Conservation (phyloP, 306 rosid genomes). For the Acacia acuminata region DNA sequence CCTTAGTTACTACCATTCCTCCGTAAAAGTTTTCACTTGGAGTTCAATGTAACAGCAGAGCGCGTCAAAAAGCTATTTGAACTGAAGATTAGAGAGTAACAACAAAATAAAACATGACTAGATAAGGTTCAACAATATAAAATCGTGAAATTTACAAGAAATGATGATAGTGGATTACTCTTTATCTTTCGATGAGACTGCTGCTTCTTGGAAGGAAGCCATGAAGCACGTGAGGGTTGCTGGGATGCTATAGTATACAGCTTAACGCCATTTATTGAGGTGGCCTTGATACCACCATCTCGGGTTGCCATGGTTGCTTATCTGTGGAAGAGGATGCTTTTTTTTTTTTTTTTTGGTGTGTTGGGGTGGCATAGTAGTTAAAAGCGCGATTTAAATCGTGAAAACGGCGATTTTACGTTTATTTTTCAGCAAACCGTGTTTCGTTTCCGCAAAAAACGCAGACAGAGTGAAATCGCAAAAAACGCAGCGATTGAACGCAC, state of each 20-base stretch:
- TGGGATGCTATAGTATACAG: conserved; percentile 74
- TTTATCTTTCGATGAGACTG: conserved; percentile 63
- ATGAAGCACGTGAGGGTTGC: conserved; percentile 74
- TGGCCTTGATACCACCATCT: conserved; percentile 73
- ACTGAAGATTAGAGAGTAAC: neutral
- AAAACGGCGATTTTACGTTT: too few relatives aligned
- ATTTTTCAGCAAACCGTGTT: too few relatives aligned
- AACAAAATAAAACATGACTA: neutral
- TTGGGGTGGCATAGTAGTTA: too few relatives aligned
- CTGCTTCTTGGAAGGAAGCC: conserved; percentile 71
- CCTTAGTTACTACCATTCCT: neutral
- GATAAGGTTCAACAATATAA: neutral
- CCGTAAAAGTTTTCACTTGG: neutral
- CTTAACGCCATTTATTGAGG: conserved; percentile 74
- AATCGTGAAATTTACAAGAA: neutral
- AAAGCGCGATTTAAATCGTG: too few relatives aligned
- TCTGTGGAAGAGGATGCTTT: neutral
- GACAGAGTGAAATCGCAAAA: too few relatives aligned
- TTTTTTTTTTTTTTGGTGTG: neutral
- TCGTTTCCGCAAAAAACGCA: too few relatives aligned
- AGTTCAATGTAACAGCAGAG: neutral
- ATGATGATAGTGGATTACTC: conserved; percentile 33
- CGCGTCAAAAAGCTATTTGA: neutral
- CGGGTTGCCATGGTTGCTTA: conserved; percentile 56
- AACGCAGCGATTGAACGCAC: too few relatives aligned